Base-by-base conservation (phyloP, 768 basidiomycete genomes). In the Polyporus arcularius region DNA sequence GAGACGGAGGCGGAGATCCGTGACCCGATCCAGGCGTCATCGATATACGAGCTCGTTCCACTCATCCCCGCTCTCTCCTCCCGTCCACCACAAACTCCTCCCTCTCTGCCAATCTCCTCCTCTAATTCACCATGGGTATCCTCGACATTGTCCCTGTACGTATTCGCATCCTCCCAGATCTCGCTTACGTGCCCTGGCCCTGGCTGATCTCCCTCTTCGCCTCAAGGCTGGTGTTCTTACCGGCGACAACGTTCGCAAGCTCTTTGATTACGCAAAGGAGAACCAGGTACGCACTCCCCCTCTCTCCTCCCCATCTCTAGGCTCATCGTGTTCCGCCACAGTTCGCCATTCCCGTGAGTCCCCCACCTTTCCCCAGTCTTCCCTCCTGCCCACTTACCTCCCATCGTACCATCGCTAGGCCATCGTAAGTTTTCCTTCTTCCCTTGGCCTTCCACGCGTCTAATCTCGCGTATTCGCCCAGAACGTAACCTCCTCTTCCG, bases 401-500 rank as follows among this genome's bases (percentile, higher is more conserved):
- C 31, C 52, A 45, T 55, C 54, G 35, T 41, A 16, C 21, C 35
- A 45, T 57, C 67, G 68, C 32, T 67, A 92, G 90, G 89, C 89
- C 66, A 88, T 92, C 74, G 91, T 93, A 69, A 78, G 88, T 85
- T n/a, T 32, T n/a, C n/a, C 35, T 31, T 15, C 49, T 43, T 55
- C 31, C 35, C 18, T 35, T 11, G 42, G 18, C 40, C 7, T n/a
- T 28, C 30, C 41, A 40, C 35, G 30, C 55, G 5, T 46, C 30
- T 45, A 18, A 35, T 2, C 32, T 15, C 14, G 14, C 3, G 28
- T 63, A 45, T 48, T 53, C 47, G 60, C 49, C 35, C 68, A 97
- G 95, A 99, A 99, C 72, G 89, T 94, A 48, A 98, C 97, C 47
- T 98, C 96, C 16, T 96, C 96, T 11, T 99, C 96, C 32, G 89